Evolutionary conservation across 352 stramenopile species (phyloP), one percentile per base, ranked within the genome.

Genomic region (Hyaloperonospora brassicae): DNA sequence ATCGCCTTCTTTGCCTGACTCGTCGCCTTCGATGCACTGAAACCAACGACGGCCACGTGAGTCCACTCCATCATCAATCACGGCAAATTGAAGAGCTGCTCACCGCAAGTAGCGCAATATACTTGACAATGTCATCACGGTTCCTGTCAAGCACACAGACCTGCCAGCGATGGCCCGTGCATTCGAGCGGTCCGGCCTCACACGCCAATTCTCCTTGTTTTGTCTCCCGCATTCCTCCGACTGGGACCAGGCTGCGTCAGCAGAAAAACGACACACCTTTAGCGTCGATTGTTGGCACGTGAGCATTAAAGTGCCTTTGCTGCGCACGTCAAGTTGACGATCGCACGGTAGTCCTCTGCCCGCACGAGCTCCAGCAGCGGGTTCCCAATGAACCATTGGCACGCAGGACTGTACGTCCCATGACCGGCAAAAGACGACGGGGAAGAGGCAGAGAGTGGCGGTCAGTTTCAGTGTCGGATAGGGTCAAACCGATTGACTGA

Each of bases 381-480:
- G 46, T 87, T 73, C 22, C 70, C 71, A 14, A 90, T 72, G 41
- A 87, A 89, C 79, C 78, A 90, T 68, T 90, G 76, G 35, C 82
- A 90, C n/a, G 82, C 79, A 10, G 82, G 78, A 45, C 82, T 89
- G 45, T 22, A 46, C 8, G 27, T 34, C 4, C 8, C 4, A 9
- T 9, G 4, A 8, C 8, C 0, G 4, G 0, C 8, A 14, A 31
- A n/a, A 7, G 24, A 3, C 5, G 11, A 44, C 1, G 3, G 5
- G 21, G 17, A 50, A 40, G 14, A 24, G n/a, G 14, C 11, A 39
- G 2, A 53, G 39, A 5, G 38, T 8, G 44, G 1, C 54, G 42
- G 58, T 12, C 35, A 27, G 50, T 48, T 31, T 23, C 27, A 9
- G 4, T 0, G 27, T 64, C 17, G 17, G 17, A 17, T 17, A 17